Conservation (phyloP, 805 yeast species). For the Sugiyamaella lignohabitans region DNA sequence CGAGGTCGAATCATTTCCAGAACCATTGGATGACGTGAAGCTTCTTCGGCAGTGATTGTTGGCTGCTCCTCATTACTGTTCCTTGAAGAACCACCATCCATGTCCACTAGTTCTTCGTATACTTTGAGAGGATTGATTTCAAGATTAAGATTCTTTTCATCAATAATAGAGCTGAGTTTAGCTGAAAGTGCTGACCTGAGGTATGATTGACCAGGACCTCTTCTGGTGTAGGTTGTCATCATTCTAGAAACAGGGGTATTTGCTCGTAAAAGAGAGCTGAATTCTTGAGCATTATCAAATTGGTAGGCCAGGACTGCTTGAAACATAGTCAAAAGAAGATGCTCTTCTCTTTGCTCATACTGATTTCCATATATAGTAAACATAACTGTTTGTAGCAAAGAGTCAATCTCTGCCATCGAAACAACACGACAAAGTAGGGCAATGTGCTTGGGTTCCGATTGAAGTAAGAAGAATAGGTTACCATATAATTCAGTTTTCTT, state of each 20-base stretch:
- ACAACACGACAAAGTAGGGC: constrained; percentile 31
- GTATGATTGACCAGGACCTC: constrained; percentile 36
- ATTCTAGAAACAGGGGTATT: constrained; percentile 37
- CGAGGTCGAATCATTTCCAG: constrained; percentile 27
- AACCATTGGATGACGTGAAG: constrained; percentile 28
- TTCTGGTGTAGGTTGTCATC: constrained; percentile 36
- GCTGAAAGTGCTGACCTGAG: constrained; percentile 29
- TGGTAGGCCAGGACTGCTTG: constrained; percentile 34
- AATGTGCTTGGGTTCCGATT: constrained; percentile 34
- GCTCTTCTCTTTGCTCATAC: constrained; percentile 37
- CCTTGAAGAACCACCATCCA: background rate
- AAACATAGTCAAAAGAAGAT: constrained; percentile 33
- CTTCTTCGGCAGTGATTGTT: constrained; percentile 28
- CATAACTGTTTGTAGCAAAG: constrained; percentile 36
- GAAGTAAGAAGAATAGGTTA: constrained; percentile 33
- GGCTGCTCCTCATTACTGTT: constrained; percentile 10
- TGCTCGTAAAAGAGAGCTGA: constrained; percentile 32
- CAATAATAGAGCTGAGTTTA: constrained; percentile 25
- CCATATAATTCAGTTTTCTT: constrained; percentile 30
- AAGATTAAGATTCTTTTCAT: constrained; percentile 23
- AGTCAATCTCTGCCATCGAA: constrained; percentile 34
- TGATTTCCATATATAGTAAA: constrained; percentile 38
- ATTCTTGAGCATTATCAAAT: constrained; percentile 32
- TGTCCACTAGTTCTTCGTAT: constrained; percentile 25
- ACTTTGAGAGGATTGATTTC: constrained; percentile 33